phyloP scores from a whole-genome alignment of 345 rosid genomes.

The Erodium maritimum region DNA sequence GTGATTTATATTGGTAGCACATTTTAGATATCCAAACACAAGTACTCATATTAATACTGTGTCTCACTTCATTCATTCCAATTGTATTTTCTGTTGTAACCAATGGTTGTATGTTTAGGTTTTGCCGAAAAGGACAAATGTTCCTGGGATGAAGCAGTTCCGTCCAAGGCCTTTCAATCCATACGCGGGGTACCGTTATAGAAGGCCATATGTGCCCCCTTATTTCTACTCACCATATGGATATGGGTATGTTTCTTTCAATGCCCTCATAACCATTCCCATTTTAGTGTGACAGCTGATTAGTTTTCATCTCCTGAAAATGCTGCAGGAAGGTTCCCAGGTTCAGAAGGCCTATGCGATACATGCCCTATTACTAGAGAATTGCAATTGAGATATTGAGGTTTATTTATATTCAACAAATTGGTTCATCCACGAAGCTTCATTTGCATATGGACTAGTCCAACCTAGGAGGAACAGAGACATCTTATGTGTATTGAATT shows the following conservation, averaged over 20 bases:
- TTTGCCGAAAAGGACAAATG: slow-evolving; percentile 50
- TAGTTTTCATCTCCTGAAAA: background rate
- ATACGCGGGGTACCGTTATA: slow-evolving; percentile 23
- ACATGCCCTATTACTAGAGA: slow-evolving; percentile 53
- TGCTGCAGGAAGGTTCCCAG: slow-evolving; percentile 51
- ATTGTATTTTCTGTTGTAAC: background rate
- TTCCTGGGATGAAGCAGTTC: slow-evolving; percentile 72
- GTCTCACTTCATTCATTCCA: background rate
- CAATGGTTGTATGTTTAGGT: slow-evolving; percentile 19
- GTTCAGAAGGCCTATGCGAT: slow-evolving; percentile 50
- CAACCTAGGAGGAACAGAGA: background rate
- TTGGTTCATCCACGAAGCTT: background rate
- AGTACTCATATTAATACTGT: background rate
- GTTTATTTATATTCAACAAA: too few relatives aligned
- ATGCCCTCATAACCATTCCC: background rate
- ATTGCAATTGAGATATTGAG: background rate
- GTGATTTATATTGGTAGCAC: too few relatives aligned
- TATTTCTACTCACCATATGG: slow-evolving; percentile 50
- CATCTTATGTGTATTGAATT: background rate
- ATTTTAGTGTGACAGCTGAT: slow-evolving; percentile 1
- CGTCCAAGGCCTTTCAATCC: slow-evolving; percentile 45
- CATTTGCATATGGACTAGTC: background rate
- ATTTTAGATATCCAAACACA: background rate
- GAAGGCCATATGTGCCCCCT: slow-evolving; percentile 34
- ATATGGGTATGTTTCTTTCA: slow-evolving; percentile 34